These are phyloP conservation scores for Lasiosphaeria ovina DNA, from an alignment of 495 filamentous ascomycete genomes.

Conservation along the genomic window DNA sequence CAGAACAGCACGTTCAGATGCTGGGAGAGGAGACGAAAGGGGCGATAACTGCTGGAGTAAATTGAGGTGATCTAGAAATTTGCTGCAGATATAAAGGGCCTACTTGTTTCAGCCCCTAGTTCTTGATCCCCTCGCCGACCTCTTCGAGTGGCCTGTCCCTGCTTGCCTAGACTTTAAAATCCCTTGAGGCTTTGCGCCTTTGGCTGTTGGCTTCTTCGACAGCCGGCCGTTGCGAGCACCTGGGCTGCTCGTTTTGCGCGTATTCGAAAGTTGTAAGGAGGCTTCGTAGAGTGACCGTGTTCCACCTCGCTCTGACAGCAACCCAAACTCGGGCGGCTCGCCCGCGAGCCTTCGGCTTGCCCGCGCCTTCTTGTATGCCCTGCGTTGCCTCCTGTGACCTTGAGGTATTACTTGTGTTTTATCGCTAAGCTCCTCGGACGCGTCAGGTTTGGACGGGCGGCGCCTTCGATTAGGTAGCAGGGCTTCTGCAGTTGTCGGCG, in stretches of 20 bases:
- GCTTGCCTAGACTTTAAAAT: too few relatives aligned
- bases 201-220: too few relatives aligned
- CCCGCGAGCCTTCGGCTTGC: slow-evolving; percentile 20
- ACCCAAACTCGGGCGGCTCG: slow-evolving; percentile 20
- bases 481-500: slow-evolving; percentile 11
- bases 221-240: neutral
- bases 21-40: slow-evolving; percentile 7
- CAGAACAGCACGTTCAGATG: slow-evolving; percentile 11
- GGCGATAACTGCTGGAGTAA: neutral
- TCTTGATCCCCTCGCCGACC: too few relatives aligned
- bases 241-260: slow-evolving; percentile 12
- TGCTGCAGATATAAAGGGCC: slow-evolving; percentile 1
- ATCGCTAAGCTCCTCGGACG: slow-evolving; percentile 6
- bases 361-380: slow-evolving; percentile 11
- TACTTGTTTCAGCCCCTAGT: too few relatives aligned
- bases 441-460: slow-evolving; percentile 12
- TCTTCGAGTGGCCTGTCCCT: too few relatives aligned
- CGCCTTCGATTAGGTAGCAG: slow-evolving; percentile 1
- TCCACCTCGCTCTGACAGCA: slow-evolving; percentile 21
- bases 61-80: neutral
- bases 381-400: slow-evolving; percentile 15
- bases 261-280: neutral
- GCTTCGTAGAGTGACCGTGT: slow-evolving; percentile 9
- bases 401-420: slow-evolving; percentile 14
- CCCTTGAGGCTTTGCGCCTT: too few relatives aligned